Conservation (phyloP, 228 moss, liverwort and hornwort species). For the Sphagnum magellanicum region DNA sequence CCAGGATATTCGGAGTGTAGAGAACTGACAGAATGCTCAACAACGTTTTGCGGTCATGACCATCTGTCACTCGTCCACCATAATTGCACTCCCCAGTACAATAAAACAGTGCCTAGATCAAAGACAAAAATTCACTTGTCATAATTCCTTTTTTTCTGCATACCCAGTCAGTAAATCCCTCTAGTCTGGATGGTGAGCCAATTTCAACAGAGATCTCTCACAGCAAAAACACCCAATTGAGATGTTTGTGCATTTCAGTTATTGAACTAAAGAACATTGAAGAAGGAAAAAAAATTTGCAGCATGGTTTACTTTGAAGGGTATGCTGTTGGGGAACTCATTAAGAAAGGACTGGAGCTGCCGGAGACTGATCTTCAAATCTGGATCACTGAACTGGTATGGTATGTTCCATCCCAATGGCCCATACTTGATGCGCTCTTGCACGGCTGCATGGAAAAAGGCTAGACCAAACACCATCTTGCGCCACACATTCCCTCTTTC, state of each 20-base stretch:
- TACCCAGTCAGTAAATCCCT: too few relatives aligned
- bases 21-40: slow-evolving; percentile 53
- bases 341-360: slow-evolving; percentile 67
- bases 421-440: slow-evolving; percentile 74
- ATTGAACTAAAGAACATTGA: too few relatives aligned
- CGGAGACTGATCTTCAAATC: slow-evolving; percentile 70
- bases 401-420: slow-evolving; percentile 68
- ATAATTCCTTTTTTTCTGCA: background rate
- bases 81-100: slow-evolving; percentile 73
- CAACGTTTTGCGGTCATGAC: slow-evolving; percentile 54
- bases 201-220: too few relatives aligned
- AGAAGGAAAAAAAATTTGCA: too few relatives aligned
- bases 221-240: too few relatives aligned
- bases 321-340: slow-evolving; percentile 58
- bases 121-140: background rate
- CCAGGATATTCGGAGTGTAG: slow-evolving; percentile 45
- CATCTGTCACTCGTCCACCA: slow-evolving; percentile 68
- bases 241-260: too few relatives aligned
- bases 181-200: too few relatives aligned
- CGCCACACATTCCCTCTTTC: slow-evolving; percentile 48
- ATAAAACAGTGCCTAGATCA: slow-evolving; percentile 48
- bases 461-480: slow-evolving; percentile 65
- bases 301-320: slow-evolving; percentile 43
- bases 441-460: slow-evolving; percentile 67
- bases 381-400: slow-evolving; percentile 70